Evolutionary conservation across 2,329 filamentous ascomycete genomes (phyloP), one percentile per base, ranked within the genome.

Genomic region (Arachnomyces sp.): DNA sequence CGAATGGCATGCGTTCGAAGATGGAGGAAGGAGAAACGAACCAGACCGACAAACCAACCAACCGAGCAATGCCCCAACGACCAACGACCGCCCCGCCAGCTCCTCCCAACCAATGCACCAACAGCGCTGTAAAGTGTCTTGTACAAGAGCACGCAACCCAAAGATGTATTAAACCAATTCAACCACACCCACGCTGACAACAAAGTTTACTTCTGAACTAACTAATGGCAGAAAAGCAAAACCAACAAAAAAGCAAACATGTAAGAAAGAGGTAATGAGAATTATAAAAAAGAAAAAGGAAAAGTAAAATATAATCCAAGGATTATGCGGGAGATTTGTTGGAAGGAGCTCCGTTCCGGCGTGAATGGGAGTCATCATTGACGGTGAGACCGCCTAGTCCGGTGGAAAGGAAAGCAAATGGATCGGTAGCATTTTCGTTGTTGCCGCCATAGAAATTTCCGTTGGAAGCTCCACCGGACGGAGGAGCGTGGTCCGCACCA

Each of bases 401-500:
- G 15, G 69, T 66, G 18, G 74, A 78, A 43, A 82, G 69, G 67
- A 82, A 82, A 15, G 75, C 75, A 62, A 82, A 81, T 5, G 78
- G 77, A 52, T 82, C 78, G 40, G 65, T 69, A 30, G 69, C 62
- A n/a, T 66, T 67, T 33, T 78, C 71, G 39, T 62, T 64, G 37
- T 61, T 60, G 9, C 21, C 21, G 9, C 21, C 9, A 58, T 82
- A 83, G 55, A 83, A 85, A 57, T 78, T 79, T 55, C 82, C 84
- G 66, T 85, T 86, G 31, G 83, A 80, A 28, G 82, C 80, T 31
- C 84, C 85, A 45, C 82, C 82, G 33, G 84, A 86, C 12, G 82
- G 80, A 14, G 83, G 82, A 41, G 85, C 86, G 52, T 92, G 90
- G 52, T 82, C 82, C 30, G 86, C 88, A 31, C 85, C 86, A 59